phyloP scores from a whole-genome alignment of 805 yeast genomes.

The Zygosaccharomyces rouxii region DNA sequence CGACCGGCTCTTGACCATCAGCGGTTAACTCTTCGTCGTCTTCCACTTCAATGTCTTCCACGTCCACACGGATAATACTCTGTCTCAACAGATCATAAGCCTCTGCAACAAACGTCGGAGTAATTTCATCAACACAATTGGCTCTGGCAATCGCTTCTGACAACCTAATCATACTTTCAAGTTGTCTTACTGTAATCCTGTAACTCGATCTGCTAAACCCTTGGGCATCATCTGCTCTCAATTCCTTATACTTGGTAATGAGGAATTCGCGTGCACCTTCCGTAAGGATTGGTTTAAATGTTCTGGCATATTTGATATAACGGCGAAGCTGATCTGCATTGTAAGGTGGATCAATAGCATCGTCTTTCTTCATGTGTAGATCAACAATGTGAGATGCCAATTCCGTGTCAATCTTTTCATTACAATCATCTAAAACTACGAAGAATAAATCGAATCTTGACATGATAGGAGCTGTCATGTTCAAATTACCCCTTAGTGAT shows the following conservation, averaged over 20 bases:
- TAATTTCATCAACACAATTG: conserved; percentile 83
- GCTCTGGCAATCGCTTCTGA: conserved; percentile 97
- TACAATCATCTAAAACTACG: conserved; percentile 91
- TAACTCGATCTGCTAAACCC: conserved; percentile 76
- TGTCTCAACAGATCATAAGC: conserved; percentile 87
- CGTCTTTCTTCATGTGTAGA: conserved; percentile 85
- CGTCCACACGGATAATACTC: conserved; percentile 89
- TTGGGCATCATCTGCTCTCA: conserved; percentile 86
- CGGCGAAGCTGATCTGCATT: conserved; percentile 82
- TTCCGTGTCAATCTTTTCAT: conserved; percentile 83
- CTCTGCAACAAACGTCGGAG: conserved; percentile 83
- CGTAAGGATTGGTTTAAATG: conserved; percentile 86
- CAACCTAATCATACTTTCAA: conserved; percentile 88
- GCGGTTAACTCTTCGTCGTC: conserved; percentile 46
- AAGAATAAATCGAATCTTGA: conserved; percentile 95
- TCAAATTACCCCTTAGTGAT: conserved; percentile 78
- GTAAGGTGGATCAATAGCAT: conserved; percentile 84
- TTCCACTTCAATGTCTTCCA: conserved; percentile 83
- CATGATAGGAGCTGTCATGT: conserved; percentile 98
- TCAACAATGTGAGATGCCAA: conserved; percentile 90
- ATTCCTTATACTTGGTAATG: conserved; percentile 75
- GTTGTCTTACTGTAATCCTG: conserved; percentile 93
- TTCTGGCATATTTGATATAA: conserved; percentile 85
- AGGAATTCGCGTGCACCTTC: conserved; percentile 72
- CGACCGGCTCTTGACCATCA: conserved; percentile 12